A percentile compares a stretch with the other conserved stretches of the same genome.
Evolutionary conservation across 192 early-diverging fungal genomes (phyloP).

Genomic region (Endogone sp.): DNA sequence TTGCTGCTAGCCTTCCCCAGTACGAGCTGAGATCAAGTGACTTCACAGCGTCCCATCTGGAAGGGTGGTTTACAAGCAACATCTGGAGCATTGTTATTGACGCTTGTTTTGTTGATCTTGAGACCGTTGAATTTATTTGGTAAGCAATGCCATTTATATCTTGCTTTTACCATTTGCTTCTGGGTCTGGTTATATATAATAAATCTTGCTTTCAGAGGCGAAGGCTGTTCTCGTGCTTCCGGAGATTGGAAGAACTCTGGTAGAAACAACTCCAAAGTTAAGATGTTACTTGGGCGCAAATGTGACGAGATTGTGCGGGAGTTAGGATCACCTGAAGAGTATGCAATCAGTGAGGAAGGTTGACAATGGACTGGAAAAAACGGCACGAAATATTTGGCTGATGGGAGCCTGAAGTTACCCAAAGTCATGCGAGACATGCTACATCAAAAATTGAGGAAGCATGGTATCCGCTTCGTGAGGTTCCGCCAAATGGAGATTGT

Average conservation of each 20-base stretch:
- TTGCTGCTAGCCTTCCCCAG: conserved; percentile 12
- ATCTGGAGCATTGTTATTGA: conserved; percentile 17
- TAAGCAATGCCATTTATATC: conserved; percentile 1
- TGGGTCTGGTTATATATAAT: not conserved
- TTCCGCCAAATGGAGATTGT: conserved; percentile 6
- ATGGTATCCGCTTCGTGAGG: conserved; percentile 6
- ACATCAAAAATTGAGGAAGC: conserved; percentile 9
- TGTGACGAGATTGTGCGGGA: conserved; percentile 12
- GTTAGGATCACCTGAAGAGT: conserved; percentile 16
- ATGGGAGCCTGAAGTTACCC: conserved; percentile 7
- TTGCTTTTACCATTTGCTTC: conserved; percentile 1
- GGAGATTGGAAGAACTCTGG: conserved; percentile 5
- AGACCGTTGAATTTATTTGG: conserved; percentile 13
- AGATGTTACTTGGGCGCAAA: conserved; percentile 7
- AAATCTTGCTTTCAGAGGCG: conserved; percentile 8
- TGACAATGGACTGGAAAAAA: not conserved
- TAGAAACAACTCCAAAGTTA: conserved; percentile 1
- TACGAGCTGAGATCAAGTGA: conserved; percentile 10
- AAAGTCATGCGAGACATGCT: conserved; percentile 14
- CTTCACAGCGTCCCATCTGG: conserved; percentile 10
- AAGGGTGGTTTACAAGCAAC: conserved; percentile 14
- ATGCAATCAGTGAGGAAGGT: conserved; percentile 15
- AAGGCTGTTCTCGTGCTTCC: conserved; percentile 14
- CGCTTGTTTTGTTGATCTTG: conserved; percentile 10
- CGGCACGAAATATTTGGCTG: conserved; percentile 10